A percentile compares a stretch with the other conserved stretches of the same genome.
Evolutionary conservation across 2,329 filamentous ascomycete genomes (phyloP).

Genomic region (Lomentospora prolificans): DNA sequence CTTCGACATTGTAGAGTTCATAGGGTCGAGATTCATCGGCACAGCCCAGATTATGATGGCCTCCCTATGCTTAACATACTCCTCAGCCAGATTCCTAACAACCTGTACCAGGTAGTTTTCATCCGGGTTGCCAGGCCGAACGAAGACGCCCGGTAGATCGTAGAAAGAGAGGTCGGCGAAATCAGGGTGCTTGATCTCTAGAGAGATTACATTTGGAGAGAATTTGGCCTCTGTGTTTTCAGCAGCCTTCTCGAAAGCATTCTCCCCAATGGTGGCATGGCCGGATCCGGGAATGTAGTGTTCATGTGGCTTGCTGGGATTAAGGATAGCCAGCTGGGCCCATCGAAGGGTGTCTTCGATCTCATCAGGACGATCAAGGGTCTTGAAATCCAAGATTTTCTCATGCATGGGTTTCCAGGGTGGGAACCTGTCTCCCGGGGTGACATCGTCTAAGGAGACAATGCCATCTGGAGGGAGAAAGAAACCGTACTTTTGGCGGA

Average conservation of each 20-base stretch:
- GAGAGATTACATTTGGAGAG: slow-evolving; percentile 68
- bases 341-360: slow-evolving; percentile 61
- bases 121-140: slow-evolving; percentile 51
- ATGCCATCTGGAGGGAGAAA: slow-evolving; percentile 26
- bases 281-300: slow-evolving; percentile 44
- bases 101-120: slow-evolving; percentile 62
- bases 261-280: slow-evolving; percentile 4
- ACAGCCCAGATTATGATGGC: slow-evolving; percentile 70
- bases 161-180: slow-evolving; percentile 73
- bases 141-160: slow-evolving; percentile 76
- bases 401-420: slow-evolving; percentile 51
- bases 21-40: slow-evolving; percentile 68
- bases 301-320: slow-evolving; percentile 45
- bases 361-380: slow-evolving; percentile 47
- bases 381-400: slow-evolving; percentile 49
- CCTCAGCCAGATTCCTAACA: slow-evolving; percentile 58
- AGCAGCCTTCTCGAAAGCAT: slow-evolving; percentile 22
- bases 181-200: slow-evolving; percentile 63
- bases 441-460: slow-evolving; percentile 37
- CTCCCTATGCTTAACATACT: slow-evolving; percentile 59
- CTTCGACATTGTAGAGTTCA: slow-evolving; percentile 61
- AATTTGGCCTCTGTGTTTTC: slow-evolving; percentile 52
- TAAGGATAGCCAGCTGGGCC: slow-evolving; percentile 70
- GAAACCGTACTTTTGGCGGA: slow-evolving; percentile 57
- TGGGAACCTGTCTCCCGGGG: slow-evolving; percentile 43